Evolutionary conservation across 371 early-diverging fungal species (phyloP).

Genomic region (Capillidium heterosporum): DNA sequence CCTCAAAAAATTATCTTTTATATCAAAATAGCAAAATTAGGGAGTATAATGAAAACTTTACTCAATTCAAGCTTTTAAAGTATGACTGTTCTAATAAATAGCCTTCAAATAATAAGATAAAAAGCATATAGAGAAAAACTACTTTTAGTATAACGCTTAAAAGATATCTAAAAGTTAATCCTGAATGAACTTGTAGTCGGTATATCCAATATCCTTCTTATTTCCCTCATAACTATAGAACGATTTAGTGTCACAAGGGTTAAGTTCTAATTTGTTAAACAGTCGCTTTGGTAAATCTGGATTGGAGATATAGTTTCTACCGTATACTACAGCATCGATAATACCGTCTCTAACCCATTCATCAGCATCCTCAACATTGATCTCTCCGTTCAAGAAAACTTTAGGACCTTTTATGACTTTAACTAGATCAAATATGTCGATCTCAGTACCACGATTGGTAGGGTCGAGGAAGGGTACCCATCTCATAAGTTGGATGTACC

Average conservation of each 20-base stretch:
- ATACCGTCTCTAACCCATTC: constrained; percentile 6
- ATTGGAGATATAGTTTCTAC: constrained; percentile 11
- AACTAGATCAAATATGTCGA: constrained; percentile 13
- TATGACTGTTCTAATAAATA: too few species aligned
- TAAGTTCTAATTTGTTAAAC: constrained; percentile 3
- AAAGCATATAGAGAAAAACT: too few species aligned
- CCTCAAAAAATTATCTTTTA: too few species aligned
- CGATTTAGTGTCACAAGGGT: too few species aligned
- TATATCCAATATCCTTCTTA: background rate
- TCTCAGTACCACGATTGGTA: constrained; percentile 24
- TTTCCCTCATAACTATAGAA: background rate
- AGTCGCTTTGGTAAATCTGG: constrained; percentile 6
- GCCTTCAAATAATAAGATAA: too few species aligned
- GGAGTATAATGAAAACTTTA: too few species aligned
- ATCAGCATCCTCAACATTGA: constrained; percentile 28
- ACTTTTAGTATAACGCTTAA: too few species aligned
- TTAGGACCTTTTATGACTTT: constrained; percentile 37
- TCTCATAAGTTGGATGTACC: constrained; percentile 32
- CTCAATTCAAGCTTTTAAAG: too few species aligned
- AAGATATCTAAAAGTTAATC: too few species aligned
- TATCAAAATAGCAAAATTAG: too few species aligned
- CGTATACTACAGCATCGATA: constrained; percentile 10
- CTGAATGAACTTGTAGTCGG: background rate
- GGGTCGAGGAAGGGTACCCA: constrained; percentile 22
- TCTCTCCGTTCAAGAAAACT: constrained; percentile 36